Percentiles rank a stretch among this genome's conserved stretches.
Evolutionary conservation across 768 basidiomycete genomes (phyloP).

Genomic region (Lentinula boryana): DNA sequence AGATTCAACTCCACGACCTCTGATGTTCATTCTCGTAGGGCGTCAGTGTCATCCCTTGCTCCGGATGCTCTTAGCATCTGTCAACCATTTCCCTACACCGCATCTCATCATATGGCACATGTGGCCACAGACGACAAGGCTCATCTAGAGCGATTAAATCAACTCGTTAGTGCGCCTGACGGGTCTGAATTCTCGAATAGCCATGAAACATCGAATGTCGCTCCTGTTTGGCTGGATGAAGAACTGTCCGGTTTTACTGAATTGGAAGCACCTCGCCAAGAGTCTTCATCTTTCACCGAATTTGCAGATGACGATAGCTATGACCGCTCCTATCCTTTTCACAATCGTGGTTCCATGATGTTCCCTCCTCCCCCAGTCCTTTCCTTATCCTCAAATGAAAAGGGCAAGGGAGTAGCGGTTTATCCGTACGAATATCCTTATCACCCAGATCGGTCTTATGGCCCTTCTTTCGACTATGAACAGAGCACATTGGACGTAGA

Average conservation of each 20-base stretch:
- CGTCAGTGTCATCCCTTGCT: neutral
- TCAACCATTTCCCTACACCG: neutral
- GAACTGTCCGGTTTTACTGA: constrained; percentile 29
- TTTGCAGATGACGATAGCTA: constrained; percentile 3
- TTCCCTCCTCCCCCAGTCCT: constrained; percentile 1
- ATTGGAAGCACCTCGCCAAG: neutral
- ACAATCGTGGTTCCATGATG: neutral
- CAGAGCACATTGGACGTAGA: constrained; percentile 27
- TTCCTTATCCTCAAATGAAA: constrained; percentile 16
- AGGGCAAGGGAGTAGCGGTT: constrained; percentile 34
- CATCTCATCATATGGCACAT: constrained; percentile 39
- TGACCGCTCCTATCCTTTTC: constrained; percentile 5
- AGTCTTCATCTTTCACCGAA: neutral
- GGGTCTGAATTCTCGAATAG: constrained; percentile 10
- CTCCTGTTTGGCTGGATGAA: constrained; percentile 51
- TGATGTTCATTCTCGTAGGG: constrained; percentile 16
- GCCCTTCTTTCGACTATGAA: neutral
- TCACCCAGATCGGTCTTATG: constrained; percentile 10
- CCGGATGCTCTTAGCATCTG: neutral
- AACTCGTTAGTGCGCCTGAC: constrained; percentile 48
- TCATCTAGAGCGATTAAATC: constrained; percentile 45
- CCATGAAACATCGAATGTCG: constrained; percentile 19
- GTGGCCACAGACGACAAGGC: constrained; percentile 63
- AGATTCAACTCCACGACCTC: constrained; percentile 11
- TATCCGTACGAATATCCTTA: constrained; percentile 36